These are phyloP conservation scores for Colletotrichum agaves DNA, from an alignment of 2,329 filamentous ascomycete genomes.

Conservation along the genomic window DNA sequence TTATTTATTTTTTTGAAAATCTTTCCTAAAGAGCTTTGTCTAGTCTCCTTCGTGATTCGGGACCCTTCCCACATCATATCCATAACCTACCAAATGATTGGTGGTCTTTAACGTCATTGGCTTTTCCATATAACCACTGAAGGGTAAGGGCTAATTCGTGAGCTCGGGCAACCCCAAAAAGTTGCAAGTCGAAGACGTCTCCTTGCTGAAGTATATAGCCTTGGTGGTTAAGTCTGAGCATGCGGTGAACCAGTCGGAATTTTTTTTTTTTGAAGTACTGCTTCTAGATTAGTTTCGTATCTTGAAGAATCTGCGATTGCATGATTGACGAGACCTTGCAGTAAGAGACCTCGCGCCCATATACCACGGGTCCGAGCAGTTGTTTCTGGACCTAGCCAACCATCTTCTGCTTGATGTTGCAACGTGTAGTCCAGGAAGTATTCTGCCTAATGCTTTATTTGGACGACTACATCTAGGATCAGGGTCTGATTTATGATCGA, in stretches of 20 bases:
- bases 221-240: conserved; percentile 63
- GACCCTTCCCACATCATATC: conserved; percentile 49
- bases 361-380: conserved; percentile 54
- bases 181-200: conserved; percentile 52
- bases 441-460: conserved; percentile 39
- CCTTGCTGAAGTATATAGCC: conserved; percentile 59
- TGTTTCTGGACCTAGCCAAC: conserved; percentile 67
- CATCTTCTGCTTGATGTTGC: conserved; percentile 60
- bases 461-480: not conserved
- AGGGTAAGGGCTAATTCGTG: conserved; percentile 53
- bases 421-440: conserved; percentile 58
- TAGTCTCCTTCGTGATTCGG: conserved; percentile 44
- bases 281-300: conserved; percentile 55
- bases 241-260: conserved; percentile 63
- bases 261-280: conserved; percentile 60
- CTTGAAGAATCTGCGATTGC: conserved; percentile 59
- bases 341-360: conserved; percentile 63
- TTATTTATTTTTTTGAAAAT: not conserved
- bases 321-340: conserved; percentile 58
- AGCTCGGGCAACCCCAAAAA: conserved; percentile 48
- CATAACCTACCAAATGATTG: conserved; percentile 53
- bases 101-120: conserved; percentile 39
- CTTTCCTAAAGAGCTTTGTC: conserved; percentile 45
- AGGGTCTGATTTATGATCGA: conserved; percentile 50
- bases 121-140: conserved; percentile 53